Evolutionary conservation across 2,329 filamentous ascomycete species (phyloP).

Genomic region (Fusarium sp.): DNA sequence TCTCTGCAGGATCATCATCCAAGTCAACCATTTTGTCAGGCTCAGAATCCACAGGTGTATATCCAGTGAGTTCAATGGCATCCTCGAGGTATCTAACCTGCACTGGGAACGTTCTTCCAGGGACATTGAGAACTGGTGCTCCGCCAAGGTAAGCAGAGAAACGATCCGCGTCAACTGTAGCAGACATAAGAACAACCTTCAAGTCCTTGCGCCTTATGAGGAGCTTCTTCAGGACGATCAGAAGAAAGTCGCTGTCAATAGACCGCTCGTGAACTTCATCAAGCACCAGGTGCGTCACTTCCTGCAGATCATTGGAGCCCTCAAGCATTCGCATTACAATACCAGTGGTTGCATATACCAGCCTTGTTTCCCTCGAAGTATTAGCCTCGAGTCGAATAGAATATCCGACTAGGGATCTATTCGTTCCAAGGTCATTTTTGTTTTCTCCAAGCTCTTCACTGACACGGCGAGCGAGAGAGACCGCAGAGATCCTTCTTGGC

Average conservation of each 20-base stretch:
- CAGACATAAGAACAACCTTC: conserved; percentile 96
- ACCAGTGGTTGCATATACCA: conserved; percentile 89
- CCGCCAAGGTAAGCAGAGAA: conserved; percentile 90
- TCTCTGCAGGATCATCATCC: conserved; percentile 67
- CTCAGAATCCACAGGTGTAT: conserved; percentile 59
- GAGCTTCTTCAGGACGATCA: conserved; percentile 89
- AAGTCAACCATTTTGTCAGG: conserved; percentile 67
- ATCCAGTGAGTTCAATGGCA: conserved; percentile 86
- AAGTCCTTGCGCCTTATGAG: conserved; percentile 80
- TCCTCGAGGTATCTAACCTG: conserved; percentile 90
- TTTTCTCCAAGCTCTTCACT: conserved; percentile 93
- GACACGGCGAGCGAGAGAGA: conserved; percentile 90
- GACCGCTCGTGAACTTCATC: conserved; percentile 97
- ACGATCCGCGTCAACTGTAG: conserved; percentile 90
- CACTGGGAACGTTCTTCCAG: conserved; percentile 93
- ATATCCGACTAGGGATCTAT: conserved; percentile 88
- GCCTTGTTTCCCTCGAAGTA: conserved; percentile 79
- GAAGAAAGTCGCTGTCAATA: conserved; percentile 95
- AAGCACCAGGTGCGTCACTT: conserved; percentile 93
- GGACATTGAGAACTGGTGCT: conserved; percentile 88
- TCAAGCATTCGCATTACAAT: conserved; percentile 99
- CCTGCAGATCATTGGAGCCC: conserved; percentile 82
- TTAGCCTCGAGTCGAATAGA: conserved; percentile 94
- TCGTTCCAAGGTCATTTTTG: conserved; percentile 82
- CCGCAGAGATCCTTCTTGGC: conserved; percentile 93